Conservation (phyloP, 768 basidiomycete species). For the Pisolithus sp. region DNA sequence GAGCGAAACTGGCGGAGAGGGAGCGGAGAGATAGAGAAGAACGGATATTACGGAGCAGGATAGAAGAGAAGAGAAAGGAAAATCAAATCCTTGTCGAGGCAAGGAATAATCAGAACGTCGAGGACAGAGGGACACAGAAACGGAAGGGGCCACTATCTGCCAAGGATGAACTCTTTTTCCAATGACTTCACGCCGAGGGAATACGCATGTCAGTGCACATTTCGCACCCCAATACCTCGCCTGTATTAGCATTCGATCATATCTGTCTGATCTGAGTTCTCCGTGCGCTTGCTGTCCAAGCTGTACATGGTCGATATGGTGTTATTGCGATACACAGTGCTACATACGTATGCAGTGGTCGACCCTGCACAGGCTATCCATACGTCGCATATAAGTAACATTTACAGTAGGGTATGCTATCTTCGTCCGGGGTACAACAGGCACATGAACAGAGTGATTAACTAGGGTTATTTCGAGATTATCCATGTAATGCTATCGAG, state of each 20-base stretch:
- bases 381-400: background rate
- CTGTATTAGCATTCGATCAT: background rate
- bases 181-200: conserved; percentile 18
- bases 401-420: background rate
- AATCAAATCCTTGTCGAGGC: conserved; percentile 29
- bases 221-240: background rate
- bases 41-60: conserved; percentile 30
- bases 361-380: background rate
- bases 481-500: background rate
- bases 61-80: conserved; percentile 35
- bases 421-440: background rate
- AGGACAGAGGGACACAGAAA: conserved; percentile 1
- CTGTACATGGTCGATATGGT: too few relatives aligned
- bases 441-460: background rate
- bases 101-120: conserved; percentile 7
- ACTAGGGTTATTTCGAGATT: background rate
- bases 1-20: conserved; percentile 40
- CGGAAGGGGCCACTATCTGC: conserved; percentile 22
- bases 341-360: too few relatives aligned
- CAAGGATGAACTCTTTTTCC: conserved; percentile 38
- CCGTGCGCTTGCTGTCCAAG: too few relatives aligned
- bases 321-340: too few relatives aligned
- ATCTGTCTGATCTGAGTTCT: too few relatives aligned
- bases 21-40: conserved; percentile 43
- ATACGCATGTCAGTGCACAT: too few relatives aligned